phyloP scores from a whole-genome alignment of 495 filamentous ascomycete species.

The Hyphodiscus hymeniophilus region DNA sequence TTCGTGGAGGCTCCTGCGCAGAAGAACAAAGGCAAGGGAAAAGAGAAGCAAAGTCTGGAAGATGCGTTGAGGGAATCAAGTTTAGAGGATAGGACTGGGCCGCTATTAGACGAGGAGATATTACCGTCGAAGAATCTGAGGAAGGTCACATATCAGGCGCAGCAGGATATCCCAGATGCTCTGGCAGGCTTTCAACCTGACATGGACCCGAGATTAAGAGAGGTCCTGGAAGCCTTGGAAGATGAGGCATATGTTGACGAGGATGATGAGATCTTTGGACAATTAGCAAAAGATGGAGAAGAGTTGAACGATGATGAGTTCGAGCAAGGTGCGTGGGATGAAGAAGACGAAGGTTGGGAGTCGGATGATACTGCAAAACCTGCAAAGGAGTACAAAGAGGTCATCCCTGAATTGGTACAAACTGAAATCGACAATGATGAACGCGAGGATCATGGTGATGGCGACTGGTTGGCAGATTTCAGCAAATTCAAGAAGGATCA shows the following conservation, averaged over 20 bases:
- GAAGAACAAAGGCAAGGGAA: slow-evolving; percentile 52
- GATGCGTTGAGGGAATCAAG: slow-evolving; percentile 67
- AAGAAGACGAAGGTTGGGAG: slow-evolving; percentile 80
- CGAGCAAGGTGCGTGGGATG: slow-evolving; percentile 43
- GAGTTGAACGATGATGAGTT: slow-evolving; percentile 67
- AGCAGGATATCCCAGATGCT: slow-evolving; percentile 86
- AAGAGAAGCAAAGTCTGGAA: slow-evolving; percentile 62
- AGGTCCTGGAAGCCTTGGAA: slow-evolving; percentile 89
- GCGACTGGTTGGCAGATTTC: slow-evolving; percentile 84
- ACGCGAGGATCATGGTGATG: slow-evolving; percentile 32
- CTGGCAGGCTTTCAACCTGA: slow-evolving; percentile 92
- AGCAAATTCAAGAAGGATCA: slow-evolving; percentile 81
- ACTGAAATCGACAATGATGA: slow-evolving; percentile 39
- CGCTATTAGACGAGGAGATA: slow-evolving; percentile 58
- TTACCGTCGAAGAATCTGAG: slow-evolving; percentile 63
- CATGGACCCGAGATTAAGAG: slow-evolving; percentile 91
- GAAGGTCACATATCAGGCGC: slow-evolving; percentile 77
- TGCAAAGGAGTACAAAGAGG: slow-evolving; percentile 34
- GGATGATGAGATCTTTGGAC: slow-evolving; percentile 71
- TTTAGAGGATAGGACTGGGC: slow-evolving; percentile 48
- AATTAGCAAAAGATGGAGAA: slow-evolving; percentile 63
- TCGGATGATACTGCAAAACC: slow-evolving; percentile 87
- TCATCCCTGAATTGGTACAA: slow-evolving; percentile 33
- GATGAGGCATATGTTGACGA: slow-evolving; percentile 96
- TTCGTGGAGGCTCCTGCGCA: slow-evolving; percentile 65